These are phyloP conservation scores for Botrytis elliptica DNA, from an alignment of 2,329 filamentous ascomycete species.

Conservation along the genomic window DNA sequence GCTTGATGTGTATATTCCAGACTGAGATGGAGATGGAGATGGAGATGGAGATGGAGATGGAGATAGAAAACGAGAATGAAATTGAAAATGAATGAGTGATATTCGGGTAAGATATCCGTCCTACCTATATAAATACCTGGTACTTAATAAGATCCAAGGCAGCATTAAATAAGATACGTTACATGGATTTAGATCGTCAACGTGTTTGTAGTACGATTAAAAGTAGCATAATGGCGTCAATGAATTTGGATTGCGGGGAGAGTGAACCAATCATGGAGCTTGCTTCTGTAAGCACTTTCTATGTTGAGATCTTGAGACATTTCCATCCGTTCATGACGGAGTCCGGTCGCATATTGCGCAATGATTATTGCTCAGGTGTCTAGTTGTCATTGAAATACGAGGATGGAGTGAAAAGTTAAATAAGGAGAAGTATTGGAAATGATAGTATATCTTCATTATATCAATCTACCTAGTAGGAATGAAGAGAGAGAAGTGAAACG, in stretches of 20 bases:
- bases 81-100: neutral
- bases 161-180: neutral
- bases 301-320: neutral
- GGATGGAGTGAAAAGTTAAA: too few species aligned
- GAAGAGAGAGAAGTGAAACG: too few species aligned
- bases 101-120: neutral
- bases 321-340: neutral
- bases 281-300: conserved; percentile 18
- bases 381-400: neutral
- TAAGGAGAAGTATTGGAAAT: neutral
- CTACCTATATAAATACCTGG: neutral
- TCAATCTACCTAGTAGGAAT: neutral
- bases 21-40: neutral
- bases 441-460: neutral
- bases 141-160: neutral
- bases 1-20: neutral
- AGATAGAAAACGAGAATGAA: neutral
- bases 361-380: neutral
- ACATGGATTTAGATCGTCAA: conserved; percentile 1
- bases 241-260: conserved; percentile 17
- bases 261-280: conserved; percentile 15
- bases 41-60: neutral
- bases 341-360: neutral
- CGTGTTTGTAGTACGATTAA: neutral
- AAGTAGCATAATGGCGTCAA: conserved; percentile 13